Conservation (phyloP, 805 yeast genomes). For the Saccharomycopsis fermentans region DNA sequence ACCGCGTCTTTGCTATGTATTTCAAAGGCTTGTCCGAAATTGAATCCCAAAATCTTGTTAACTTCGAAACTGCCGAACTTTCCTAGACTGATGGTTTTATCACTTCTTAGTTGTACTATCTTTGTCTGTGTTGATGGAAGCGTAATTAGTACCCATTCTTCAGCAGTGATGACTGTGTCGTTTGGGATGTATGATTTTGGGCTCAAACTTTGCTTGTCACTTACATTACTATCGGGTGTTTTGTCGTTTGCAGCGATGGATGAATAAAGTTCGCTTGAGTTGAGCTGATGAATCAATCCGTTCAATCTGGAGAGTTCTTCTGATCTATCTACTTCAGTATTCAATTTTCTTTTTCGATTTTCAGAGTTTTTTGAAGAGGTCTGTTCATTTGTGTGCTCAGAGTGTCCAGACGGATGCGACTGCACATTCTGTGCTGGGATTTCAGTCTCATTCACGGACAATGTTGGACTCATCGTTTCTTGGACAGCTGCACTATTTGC, state of each 20-base stretch:
- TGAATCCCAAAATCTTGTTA: slow-evolving; percentile 65
- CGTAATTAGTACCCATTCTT: slow-evolving; percentile 52
- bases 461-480: too few species aligned
- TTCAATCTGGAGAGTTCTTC: neutral
- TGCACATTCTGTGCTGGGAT: neutral
- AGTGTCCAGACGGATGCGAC: neutral
- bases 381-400: too few species aligned
- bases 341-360: neutral
- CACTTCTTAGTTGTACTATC: slow-evolving; percentile 54
- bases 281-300: neutral
- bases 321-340: neutral
- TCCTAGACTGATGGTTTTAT: slow-evolving; percentile 62
- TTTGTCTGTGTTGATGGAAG: slow-evolving; percentile 77
- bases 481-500: too few species aligned
- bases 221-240: neutral
- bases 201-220: neutral
- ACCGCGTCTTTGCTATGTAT: slow-evolving; percentile 48
- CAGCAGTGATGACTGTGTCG: slow-evolving; percentile 30
- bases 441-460: too few species aligned
- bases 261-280: neutral
- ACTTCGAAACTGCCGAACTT: slow-evolving; percentile 84
- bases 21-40: slow-evolving; percentile 86
- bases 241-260: neutral
- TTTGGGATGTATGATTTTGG: slow-evolving; percentile 19
- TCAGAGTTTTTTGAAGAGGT: too few species aligned